These are phyloP conservation scores for Trichosporon sp. DNA, from an alignment of 1,284 basidiomycete species.

Conservation along the genomic window DNA sequence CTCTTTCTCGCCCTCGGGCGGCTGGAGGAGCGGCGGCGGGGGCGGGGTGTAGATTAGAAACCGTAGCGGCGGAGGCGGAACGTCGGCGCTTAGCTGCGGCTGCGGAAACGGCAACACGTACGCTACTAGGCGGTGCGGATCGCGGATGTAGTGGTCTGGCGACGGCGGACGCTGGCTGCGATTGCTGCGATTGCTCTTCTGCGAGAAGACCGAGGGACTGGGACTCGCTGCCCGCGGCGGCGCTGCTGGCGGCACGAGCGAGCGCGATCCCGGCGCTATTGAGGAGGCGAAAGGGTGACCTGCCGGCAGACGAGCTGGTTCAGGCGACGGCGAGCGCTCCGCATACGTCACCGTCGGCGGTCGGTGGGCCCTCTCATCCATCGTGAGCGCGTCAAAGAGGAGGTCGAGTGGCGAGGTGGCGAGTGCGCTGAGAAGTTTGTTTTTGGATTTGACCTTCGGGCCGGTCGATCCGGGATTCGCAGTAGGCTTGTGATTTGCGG, in stretches of 20 bases:
- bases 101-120: constrained; percentile 22
- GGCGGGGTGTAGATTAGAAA: constrained; percentile 23
- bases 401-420: not conserved
- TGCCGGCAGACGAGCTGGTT: not conserved
- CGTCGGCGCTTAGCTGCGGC: not conserved
- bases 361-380: not conserved
- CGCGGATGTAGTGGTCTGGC: constrained; percentile 18
- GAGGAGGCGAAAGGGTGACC: not conserved
- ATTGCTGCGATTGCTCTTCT: not conserved
- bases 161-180: not conserved
- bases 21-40: constrained; percentile 19
- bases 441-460: not conserved
- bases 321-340: not conserved
- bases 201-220: not conserved
- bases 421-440: not conserved
- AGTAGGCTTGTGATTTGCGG: too few relatives aligned
- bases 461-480: too few relatives aligned
- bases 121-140: constrained; percentile 21
- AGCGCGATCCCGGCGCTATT: not conserved
- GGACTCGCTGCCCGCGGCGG: not conserved
- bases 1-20: constrained; percentile 7
- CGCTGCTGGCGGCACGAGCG: not conserved
- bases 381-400: not conserved
- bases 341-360: not conserved
- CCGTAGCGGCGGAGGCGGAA: constrained; percentile 13